These are phyloP conservation scores for Magnaporthiopsis rhizophila DNA, from an alignment of 2,329 filamentous ascomycete species.

Conservation along the genomic window DNA sequence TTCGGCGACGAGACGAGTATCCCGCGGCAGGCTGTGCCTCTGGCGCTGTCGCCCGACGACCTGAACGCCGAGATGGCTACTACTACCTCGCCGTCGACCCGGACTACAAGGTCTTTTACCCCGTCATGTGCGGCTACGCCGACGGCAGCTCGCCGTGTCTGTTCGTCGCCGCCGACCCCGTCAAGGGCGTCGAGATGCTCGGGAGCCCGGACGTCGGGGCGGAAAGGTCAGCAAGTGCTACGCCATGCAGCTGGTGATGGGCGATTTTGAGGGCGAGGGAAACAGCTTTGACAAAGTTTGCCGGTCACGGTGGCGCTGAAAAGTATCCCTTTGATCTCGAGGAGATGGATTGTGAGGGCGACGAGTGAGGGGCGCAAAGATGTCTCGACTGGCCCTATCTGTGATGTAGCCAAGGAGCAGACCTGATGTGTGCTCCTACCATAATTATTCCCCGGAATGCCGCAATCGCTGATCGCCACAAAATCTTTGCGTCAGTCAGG, in stretches of 20 bases:
- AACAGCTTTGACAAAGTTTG: no score
- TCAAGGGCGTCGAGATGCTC: constrained; percentile 15
- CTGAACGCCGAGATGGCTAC: constrained; percentile 10
- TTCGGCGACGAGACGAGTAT: constrained; percentile 13
- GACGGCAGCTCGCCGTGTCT: constrained; percentile 16
- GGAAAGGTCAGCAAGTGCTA: constrained; percentile 19
- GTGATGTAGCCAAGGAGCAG: no score
- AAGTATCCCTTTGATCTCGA: no score
- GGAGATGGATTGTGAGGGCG: no score
- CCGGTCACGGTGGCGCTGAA: no score
- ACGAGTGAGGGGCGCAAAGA: no score
- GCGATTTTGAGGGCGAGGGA: neutral
- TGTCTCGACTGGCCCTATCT: no score
- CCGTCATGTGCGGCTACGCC: constrained; percentile 21
- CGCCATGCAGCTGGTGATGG: constrained; percentile 28
- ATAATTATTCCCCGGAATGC: no score
- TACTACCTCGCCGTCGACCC: constrained; percentile 17
- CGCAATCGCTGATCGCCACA: no score
- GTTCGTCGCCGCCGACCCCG: constrained; percentile 20
- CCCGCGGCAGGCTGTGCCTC: constrained; percentile 12
- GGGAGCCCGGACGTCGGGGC: constrained; percentile 16
- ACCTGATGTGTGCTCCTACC: no score
- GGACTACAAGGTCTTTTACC: constrained; percentile 18
- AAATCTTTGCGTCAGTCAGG: no score
- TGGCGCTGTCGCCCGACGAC: neutral